Evolutionary conservation across 192 early-diverging fungal genomes (phyloP).

Genomic region (Gamsiella multidivaricata): DNA sequence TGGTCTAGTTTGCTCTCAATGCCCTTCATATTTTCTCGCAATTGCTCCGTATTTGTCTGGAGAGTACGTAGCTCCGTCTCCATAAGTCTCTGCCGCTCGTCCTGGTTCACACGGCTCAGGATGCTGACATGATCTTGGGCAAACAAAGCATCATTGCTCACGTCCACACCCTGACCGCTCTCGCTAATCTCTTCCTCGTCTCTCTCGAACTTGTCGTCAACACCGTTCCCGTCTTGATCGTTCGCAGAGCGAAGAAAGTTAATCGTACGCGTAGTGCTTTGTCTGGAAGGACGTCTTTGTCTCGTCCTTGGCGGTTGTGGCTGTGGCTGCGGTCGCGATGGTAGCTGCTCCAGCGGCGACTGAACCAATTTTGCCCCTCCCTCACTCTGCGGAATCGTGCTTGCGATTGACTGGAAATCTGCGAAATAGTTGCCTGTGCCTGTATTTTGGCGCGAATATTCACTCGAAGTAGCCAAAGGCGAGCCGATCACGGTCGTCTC

Average conservation of each 20-base stretch:
- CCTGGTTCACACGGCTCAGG: background rate
- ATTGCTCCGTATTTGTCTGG: background rate
- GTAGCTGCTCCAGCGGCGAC: background rate
- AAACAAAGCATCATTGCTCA: too few species aligned
- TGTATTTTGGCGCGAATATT: background rate
- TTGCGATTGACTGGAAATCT: too few species aligned
- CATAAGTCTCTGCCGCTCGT: background rate
- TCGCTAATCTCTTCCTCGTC: background rate
- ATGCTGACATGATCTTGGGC: background rate
- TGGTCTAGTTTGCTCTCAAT: constrained; percentile 11
- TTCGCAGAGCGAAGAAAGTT: background rate
- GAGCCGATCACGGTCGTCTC: background rate
- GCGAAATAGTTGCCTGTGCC: too few species aligned
- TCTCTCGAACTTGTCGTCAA: constrained; percentile 8
- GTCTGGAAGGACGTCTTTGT: background rate
- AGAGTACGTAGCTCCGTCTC: background rate
- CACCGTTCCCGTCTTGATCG: constrained; percentile 9
- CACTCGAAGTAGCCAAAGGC: background rate
- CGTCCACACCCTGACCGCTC: background rate
- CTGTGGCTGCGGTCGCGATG: background rate
- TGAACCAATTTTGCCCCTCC: too few species aligned
- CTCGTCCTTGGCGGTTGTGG: background rate
- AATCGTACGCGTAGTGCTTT: background rate
- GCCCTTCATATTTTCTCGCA: constrained; percentile 1
- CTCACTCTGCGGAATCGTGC: too few species aligned